These are phyloP conservation scores for Oryza meyeriana DNA, from an alignment of 176 grass and related monocot species.

Conservation along the genomic window DNA sequence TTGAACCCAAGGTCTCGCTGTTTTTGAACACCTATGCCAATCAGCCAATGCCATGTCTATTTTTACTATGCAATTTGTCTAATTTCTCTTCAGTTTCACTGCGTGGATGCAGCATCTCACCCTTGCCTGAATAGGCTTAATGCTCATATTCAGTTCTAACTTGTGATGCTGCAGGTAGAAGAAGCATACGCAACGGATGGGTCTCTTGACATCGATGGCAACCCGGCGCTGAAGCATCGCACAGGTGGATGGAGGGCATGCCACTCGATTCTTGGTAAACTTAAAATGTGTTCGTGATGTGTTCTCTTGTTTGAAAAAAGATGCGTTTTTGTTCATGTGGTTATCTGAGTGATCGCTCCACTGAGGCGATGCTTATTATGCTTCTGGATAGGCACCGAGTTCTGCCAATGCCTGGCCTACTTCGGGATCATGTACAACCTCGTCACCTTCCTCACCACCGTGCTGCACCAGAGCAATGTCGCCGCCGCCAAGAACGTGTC, in stretches of 20 bases:
- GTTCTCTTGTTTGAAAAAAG: background rate
- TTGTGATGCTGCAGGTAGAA: background rate
- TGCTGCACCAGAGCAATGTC: slow-evolving; percentile 39
- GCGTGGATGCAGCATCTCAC: too few relatives aligned
- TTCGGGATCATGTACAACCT: slow-evolving; percentile 39
- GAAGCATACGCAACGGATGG: slow-evolving; percentile 21
- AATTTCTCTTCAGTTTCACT: background rate
- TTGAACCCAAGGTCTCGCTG: background rate
- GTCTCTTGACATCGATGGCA: slow-evolving; percentile 22
- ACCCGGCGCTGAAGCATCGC: slow-evolving; percentile 22
- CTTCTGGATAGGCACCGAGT: slow-evolving; percentile 19
- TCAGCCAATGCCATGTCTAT: background rate
- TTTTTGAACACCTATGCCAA: background rate
- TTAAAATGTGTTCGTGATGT: too few relatives aligned
- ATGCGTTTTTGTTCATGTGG: background rate
- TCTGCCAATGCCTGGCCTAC: slow-evolving; percentile 36
- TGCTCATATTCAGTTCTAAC: background rate
- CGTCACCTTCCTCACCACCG: slow-evolving; percentile 42
- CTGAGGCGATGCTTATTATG: background rate
- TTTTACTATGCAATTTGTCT: background rate
- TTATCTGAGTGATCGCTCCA: too few relatives aligned
- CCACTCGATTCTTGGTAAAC: slow-evolving; percentile 21
- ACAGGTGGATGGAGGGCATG: slow-evolving; percentile 36
- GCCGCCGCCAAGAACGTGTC: slow-evolving; percentile 37
- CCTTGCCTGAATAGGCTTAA: too few relatives aligned